A percentile compares a stretch with the other conserved stretches of the same genome.
Conservation (phyloP, 768 basidiomycete species). For the Hemileccinum rubropunctum region DNA sequence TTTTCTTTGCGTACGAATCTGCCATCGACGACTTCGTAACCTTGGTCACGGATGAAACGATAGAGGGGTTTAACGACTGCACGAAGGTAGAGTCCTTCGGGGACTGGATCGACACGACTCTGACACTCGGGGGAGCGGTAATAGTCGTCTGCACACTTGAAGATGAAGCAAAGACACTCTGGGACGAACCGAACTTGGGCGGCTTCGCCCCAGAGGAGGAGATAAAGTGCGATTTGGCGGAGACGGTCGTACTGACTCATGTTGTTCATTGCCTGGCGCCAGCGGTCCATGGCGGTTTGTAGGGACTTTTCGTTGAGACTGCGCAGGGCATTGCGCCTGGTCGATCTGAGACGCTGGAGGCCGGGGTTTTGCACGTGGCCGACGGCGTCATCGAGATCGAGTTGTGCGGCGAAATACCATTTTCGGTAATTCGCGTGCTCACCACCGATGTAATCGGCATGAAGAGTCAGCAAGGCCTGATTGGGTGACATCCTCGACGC, state of each 20-base stretch:
- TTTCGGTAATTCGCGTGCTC: conserved; percentile 99
- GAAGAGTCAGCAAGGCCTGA: conserved; percentile 90
- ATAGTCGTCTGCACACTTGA: conserved; percentile 99
- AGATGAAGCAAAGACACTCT: conserved; percentile 98
- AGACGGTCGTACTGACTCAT: conserved; percentile 99
- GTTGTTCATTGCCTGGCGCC: conserved; percentile 97
- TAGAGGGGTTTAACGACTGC: conserved; percentile 92
- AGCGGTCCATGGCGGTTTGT: conserved; percentile 82
- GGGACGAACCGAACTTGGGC: conserved; percentile 96
- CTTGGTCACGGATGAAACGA: conserved; percentile 95
- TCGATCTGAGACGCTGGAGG: conserved; percentile 76
- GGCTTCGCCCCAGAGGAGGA: conserved; percentile 97
- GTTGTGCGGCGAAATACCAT: conserved; percentile 99
- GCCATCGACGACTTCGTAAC: conserved; percentile 93
- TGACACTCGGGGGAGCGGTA: conserved; percentile 99
- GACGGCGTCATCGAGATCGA: conserved; percentile 97
- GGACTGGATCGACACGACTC: conserved; percentile 84
- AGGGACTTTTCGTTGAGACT: conserved; percentile 62
- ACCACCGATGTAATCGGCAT: conserved; percentile 98
- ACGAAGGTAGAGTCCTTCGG: conserved; percentile 92
- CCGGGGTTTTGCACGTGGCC: conserved; percentile 92
- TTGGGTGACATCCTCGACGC: conserved; percentile 97
- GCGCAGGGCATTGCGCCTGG: conserved; percentile 56
- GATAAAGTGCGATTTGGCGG: conserved; percentile 91
- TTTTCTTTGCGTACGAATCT: conserved; percentile 91